These are phyloP conservation scores for Streptanthus diversifolius DNA, from an alignment of 345 rosid species.

Conservation along the genomic window DNA sequence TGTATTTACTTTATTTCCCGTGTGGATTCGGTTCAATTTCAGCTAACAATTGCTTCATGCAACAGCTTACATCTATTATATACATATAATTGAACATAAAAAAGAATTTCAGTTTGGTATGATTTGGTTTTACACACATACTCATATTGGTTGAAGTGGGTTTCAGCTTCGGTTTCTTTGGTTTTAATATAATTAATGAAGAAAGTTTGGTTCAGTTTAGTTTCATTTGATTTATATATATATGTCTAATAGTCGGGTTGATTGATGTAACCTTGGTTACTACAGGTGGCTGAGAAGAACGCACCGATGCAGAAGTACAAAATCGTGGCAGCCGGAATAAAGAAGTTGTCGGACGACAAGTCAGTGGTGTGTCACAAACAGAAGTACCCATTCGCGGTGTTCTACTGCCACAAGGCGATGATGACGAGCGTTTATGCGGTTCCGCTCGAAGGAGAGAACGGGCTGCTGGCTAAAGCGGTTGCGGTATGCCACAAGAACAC, in stretches of 20 bases:
- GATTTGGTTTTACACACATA: not conserved
- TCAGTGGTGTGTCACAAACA: constrained; percentile 81
- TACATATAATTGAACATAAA: not conserved
- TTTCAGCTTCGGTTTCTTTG: not conserved
- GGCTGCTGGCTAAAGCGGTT: constrained; percentile 56
- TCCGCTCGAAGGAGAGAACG: constrained; percentile 60
- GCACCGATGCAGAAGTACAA: constrained; percentile 48
- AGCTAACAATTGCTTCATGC: not conserved
- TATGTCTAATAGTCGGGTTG: not conserved
- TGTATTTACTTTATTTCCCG: not conserved
- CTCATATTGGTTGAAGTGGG: not conserved
- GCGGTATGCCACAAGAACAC: constrained; percentile 86
- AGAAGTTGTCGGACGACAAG: constrained; percentile 42
- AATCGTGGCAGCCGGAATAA: constrained; percentile 38
- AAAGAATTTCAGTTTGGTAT: not conserved
- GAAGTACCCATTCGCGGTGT: constrained; percentile 68
- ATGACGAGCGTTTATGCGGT: constrained; percentile 52
- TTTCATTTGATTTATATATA: not conserved
- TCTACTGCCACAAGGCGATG: constrained; percentile 69
- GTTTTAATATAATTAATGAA: too few relatives aligned
- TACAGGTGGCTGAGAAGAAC: constrained; percentile 29
- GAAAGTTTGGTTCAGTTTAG: not conserved
- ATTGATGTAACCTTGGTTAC: not conserved
- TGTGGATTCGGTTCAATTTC: not conserved
- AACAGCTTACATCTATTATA: not conserved